Evolutionary conservation across 257 asterid genomes (phyloP), one percentile per base, ranked within the genome.

Genomic region (Petunia secreta): DNA sequence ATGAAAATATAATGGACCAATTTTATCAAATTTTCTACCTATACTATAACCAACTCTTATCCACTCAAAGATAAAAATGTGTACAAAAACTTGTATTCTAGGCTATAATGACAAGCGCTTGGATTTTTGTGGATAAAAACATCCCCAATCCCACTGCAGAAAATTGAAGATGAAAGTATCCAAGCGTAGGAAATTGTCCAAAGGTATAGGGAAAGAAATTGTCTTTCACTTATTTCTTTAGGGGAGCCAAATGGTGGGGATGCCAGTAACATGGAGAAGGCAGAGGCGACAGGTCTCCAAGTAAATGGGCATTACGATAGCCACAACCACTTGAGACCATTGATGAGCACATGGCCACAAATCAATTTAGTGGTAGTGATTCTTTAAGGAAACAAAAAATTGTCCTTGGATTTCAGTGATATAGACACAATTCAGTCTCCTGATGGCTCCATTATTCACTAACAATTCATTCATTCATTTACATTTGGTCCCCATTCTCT

Each of bases 281-380:
- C 53, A 41, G 4, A 68, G 76, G 25, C 25, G 25, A 25, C 16
- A 68, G 43, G 52, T 75, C 63, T 85, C 55, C 68, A 66, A 52
- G 53, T 37, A 53, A 46, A 11, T 78, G 38, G 57, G 83, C 64
- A 79, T 25, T 63, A 63, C 77, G 82, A 76, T n/a, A 52, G 66
- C 52, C 62, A 80, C 66, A 52, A 57, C 52, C 62, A 80, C 66
- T 76, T 60, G 65, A 79, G 68, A 79, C 82, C 86, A 80, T 74
- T 82, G 11, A 69, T 44, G 86, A 69, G 69, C 71, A 83, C 80
- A 85, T 80, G 81, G 64, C 83, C 77, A 83, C 85, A 65, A 16
- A 64, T 64, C 36, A 54, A 80, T 43, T 62, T 38, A 46, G 46
- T 62, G 67, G 43, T 34, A 34, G 15, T 34, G 41, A 9, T 62